Conservation (phyloP, 371 early-diverging fungal species). For the Mucor indicus region DNA sequence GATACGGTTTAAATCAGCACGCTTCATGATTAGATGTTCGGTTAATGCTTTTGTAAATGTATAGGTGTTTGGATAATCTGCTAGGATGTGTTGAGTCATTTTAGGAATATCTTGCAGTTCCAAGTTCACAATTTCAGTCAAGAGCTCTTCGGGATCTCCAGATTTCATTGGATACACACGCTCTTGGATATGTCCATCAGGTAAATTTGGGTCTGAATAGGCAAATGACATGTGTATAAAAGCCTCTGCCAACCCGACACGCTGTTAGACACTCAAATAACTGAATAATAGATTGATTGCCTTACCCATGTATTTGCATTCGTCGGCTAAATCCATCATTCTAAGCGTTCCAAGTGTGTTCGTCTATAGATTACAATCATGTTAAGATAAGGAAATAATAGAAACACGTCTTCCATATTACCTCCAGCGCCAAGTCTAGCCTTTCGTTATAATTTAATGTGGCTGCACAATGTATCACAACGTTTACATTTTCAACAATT, state of each 20-base stretch:
- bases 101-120: constrained; percentile 51
- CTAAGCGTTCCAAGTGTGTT: constrained; percentile 61
- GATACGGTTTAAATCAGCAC: constrained; percentile 50
- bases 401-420: constrained; percentile 15
- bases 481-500: constrained; percentile 44
- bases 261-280: background rate
- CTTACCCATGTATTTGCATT: constrained; percentile 46
- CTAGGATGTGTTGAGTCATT: constrained; percentile 46
- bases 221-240: constrained; percentile 51
- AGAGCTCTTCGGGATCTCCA: constrained; percentile 54
- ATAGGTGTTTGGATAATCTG: constrained; percentile 57
- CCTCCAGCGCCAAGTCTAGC: constrained; percentile 57
- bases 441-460: constrained; percentile 63
- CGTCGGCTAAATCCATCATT: constrained; percentile 59
- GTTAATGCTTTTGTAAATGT: constrained; percentile 62
- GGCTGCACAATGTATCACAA: constrained; percentile 65
- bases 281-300: background rate
- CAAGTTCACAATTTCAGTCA: constrained; percentile 49
- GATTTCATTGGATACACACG: constrained; percentile 58
- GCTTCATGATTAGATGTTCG: constrained; percentile 55
- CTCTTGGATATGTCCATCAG: constrained; percentile 52
- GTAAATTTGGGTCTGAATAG: constrained; percentile 43
- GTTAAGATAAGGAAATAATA: background rate
- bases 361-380: too few species aligned
- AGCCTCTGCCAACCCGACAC: constrained; percentile 20